phyloP scores from a whole-genome alignment of 352 stramenopile genomes.

The Globisporangium barbulae region DNA sequence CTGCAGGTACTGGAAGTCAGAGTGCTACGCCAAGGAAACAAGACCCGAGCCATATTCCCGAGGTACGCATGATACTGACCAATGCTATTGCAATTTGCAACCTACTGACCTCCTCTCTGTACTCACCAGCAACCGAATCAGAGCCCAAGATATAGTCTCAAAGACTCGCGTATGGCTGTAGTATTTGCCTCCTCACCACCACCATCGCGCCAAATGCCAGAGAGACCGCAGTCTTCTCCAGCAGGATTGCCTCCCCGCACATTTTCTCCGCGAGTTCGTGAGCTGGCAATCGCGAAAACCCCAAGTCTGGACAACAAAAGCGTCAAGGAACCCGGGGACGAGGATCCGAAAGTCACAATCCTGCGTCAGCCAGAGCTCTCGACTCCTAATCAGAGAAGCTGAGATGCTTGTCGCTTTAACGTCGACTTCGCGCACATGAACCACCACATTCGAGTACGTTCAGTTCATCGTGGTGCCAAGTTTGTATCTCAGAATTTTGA shows the following conservation, averaged over 20 bases:
- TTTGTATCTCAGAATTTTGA: background rate
- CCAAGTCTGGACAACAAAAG: background rate
- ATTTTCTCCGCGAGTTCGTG: conserved; percentile 18
- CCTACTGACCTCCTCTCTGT: background rate
- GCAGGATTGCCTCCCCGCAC: conserved; percentile 22
- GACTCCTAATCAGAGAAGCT: background rate
- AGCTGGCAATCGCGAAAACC: background rate
- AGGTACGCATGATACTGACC: background rate
- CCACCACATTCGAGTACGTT: background rate
- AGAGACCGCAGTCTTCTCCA: conserved; percentile 50
- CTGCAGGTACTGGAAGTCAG: conserved; percentile 4
- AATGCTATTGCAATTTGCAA: background rate
- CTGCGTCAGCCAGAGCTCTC: background rate
- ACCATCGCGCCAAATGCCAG: conserved; percentile 15
- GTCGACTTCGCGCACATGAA: background rate
- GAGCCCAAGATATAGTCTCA: background rate
- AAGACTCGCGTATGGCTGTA: background rate
- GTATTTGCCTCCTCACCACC: background rate
- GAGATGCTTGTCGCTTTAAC: background rate
- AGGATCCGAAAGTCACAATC: background rate
- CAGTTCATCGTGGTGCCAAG: background rate
- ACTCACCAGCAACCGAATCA: background rate
- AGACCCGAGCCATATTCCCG: background rate
- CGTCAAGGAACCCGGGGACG: background rate
- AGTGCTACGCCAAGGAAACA: conserved; percentile 12